A percentile compares a stretch with the other conserved stretches of the same genome.
Conservation (phyloP, 75 land plant species). For the Pseudotsuga menziesii region DNA sequence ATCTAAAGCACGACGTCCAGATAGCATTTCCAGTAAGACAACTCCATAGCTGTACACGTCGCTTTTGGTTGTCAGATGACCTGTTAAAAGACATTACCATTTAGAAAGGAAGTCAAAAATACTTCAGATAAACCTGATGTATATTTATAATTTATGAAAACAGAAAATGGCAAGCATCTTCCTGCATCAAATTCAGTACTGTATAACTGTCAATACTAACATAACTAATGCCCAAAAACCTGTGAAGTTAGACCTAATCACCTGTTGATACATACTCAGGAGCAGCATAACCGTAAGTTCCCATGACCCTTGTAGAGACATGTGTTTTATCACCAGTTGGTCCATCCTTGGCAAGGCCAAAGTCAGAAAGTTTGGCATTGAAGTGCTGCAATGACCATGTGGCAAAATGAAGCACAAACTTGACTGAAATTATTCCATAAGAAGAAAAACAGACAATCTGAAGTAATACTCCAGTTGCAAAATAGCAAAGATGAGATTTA, state of each 20-base stretch:
- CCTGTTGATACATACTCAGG: slow-evolving; percentile 72
- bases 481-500: background rate
- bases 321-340: slow-evolving; percentile 62
- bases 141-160: background rate
- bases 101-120: background rate
- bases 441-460: background rate
- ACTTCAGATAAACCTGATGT: background rate
- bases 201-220: background rate
- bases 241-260: slow-evolving; percentile 15
- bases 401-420: background rate
- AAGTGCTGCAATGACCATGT: slow-evolving; percentile 27
- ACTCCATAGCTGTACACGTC: slow-evolving; percentile 80
- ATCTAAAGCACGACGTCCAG: slow-evolving; percentile 66
- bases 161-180: background rate
- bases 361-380: slow-evolving; percentile 75
- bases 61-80: slow-evolving; percentile 51
- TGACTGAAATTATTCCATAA: background rate
- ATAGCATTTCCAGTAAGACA: slow-evolving; percentile 58
- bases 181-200: background rate
- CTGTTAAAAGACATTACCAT: slow-evolving; percentile 16
- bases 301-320: slow-evolving; percentile 62
- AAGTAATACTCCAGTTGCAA: background rate
- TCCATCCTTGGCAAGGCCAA: slow-evolving; percentile 69
- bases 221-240: background rate
- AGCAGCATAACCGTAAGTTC: slow-evolving; percentile 83